Evolutionary conservation across 805 yeast genomes (phyloP).

Genomic region (Yamadazyma kitorensis): DNA sequence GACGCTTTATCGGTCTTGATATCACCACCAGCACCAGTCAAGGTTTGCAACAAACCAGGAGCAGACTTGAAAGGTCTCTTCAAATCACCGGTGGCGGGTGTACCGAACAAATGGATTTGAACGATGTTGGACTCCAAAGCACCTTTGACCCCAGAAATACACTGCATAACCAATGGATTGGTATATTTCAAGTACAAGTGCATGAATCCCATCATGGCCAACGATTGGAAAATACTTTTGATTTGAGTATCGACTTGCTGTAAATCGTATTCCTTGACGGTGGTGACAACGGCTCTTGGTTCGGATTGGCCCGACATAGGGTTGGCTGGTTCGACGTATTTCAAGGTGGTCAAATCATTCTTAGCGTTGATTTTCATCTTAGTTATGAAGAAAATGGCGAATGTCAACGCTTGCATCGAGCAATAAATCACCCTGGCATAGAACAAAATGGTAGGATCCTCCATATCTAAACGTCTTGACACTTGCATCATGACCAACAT

Average conservation of each 20-base stretch:
- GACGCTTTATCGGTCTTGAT: constrained; percentile 84
- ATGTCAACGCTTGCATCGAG: constrained; percentile 61
- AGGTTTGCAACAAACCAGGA: constrained; percentile 47
- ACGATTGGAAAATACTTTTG: constrained; percentile 79
- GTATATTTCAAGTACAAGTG: constrained; percentile 96
- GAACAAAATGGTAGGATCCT: constrained; percentile 69
- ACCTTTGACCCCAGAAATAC: constrained; percentile 83
- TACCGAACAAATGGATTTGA: constrained; percentile 82
- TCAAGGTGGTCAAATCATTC: constrained; percentile 89
- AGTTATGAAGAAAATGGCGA: constrained; percentile 64
- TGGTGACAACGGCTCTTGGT: constrained; percentile 76
- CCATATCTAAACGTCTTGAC: constrained; percentile 83
- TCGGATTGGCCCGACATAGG: constrained; percentile 75
- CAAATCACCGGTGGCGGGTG: constrained; percentile 81
- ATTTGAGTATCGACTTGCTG: constrained; percentile 77
- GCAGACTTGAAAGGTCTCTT: constrained; percentile 96
- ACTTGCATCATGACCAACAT: constrained; percentile 98
- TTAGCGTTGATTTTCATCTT: constrained; percentile 59
- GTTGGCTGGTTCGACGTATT: constrained; percentile 83
- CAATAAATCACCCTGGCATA: constrained; percentile 74
- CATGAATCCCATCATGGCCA: constrained; percentile 98
- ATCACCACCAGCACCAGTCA: constrained; percentile 49
- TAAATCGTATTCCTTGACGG: constrained; percentile 92
- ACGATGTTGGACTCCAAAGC: constrained; percentile 89
- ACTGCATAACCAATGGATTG: constrained; percentile 94